Base-by-base conservation (phyloP, 1,139 yeast genomes). In the Geotrichum siamense region DNA sequence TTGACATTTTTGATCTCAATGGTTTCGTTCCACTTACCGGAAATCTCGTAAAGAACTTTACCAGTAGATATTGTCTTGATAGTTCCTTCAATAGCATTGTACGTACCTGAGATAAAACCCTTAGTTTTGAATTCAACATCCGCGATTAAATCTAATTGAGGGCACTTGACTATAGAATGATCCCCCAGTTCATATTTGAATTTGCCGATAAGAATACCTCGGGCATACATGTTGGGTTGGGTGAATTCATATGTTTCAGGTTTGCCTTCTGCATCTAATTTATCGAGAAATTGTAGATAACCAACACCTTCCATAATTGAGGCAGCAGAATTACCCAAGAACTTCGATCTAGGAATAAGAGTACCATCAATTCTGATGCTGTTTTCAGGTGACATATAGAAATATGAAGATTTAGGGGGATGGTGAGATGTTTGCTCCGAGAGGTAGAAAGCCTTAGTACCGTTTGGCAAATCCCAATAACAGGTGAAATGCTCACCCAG, bases 381-480 rank as follows among this genome's bases (percentile, higher is more conserved):
- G 51, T 74, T 75, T 48, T 80, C 83, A 0, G 98, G 98, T 37
- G 85, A 74, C 63, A 82, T 68, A 62, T 85, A 91, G 58, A 89
- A 91, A 64, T 91, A 91, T 0, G 96, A 82, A 0, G 96, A 85
- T 60, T 91, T 83, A 6, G 98, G 98, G n/a, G 98, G 98, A 61
- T 91, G 98, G 58, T 91, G 98, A 19, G 95, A 84, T 0, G 96
- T 86, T 63, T 91, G 98, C 62, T 91, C 98, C 1, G 97, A 74
- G 12, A 91, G 65, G 60, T 89, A 93, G 58, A 74, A 89, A 0
- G 96, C 95, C 39, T 75, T 72, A 3, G 73, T 63, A 20, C 70
- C 74, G 45, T 83, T 78, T 10, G 91, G 78, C 43, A 85, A 67
- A 55, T 86, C 93, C 98, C 98, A 91, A 60, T 83, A 89, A 58